phyloP scores from a whole-genome alignment of 2,329 filamentous ascomycete species.

The Trichophyton benhamiae region DNA sequence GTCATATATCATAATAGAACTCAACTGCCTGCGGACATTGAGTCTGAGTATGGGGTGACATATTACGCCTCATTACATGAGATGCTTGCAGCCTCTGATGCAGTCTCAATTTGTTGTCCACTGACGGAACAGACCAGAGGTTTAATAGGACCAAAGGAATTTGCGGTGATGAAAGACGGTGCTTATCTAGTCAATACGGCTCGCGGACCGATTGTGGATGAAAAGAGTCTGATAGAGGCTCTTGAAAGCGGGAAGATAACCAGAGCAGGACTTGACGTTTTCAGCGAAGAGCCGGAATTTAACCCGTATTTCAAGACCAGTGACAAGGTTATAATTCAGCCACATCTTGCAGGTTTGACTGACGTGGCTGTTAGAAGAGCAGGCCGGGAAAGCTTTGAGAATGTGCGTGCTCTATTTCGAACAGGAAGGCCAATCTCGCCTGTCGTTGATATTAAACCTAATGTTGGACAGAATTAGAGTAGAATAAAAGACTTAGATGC shows the following conservation, averaged over 20 bases:
- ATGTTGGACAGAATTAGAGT: not conserved
- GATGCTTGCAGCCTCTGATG: constrained; percentile 31
- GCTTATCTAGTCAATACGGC: constrained; percentile 41
- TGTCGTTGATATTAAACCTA: constrained; percentile 18
- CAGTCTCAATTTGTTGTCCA: constrained; percentile 39
- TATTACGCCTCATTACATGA: constrained; percentile 29
- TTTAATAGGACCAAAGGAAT: constrained; percentile 31
- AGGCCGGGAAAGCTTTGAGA: constrained; percentile 37
- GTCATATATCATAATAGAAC: constrained; percentile 35
- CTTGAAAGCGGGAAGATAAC: constrained; percentile 37
- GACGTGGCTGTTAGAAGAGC: constrained; percentile 32
- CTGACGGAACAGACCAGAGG: constrained; percentile 30
- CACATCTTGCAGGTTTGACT: constrained; percentile 36
- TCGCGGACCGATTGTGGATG: constrained; percentile 39
- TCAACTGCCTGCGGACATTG: constrained; percentile 24
- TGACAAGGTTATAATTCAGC: constrained; percentile 34
- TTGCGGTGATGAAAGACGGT: constrained; percentile 39
- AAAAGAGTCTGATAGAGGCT: constrained; percentile 37
- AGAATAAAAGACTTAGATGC: too few species aligned
- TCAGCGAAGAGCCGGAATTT: constrained; percentile 33
- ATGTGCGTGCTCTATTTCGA: constrained; percentile 31
- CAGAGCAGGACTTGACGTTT: constrained; percentile 40
- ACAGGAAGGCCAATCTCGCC: constrained; percentile 30
- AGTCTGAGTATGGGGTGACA: constrained; percentile 25
- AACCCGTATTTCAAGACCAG: constrained; percentile 30